Evolutionary conservation across 306 rosid genomes (phyloP).

Genomic region (Quercus dentata): DNA sequence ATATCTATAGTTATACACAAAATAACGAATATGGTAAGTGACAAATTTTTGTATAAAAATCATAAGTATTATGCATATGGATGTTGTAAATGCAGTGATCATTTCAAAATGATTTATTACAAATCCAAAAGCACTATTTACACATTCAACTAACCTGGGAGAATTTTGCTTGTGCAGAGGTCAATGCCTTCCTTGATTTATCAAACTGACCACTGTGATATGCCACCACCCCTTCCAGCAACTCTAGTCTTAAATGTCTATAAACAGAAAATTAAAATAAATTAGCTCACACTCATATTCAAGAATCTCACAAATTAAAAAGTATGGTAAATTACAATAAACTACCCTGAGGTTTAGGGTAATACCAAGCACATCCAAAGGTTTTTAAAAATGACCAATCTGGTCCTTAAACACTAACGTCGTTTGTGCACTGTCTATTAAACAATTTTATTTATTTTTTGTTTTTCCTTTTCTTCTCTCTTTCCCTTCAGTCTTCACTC

Average conservation of each 20-base stretch:
- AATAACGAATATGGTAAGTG: not conserved
- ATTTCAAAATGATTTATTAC: not conserved
- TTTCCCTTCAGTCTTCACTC: too few relatives aligned
- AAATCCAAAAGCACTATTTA: not conserved
- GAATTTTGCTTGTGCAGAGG: constrained; percentile 63
- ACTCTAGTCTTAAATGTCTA: constrained; percentile 84
- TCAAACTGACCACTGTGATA: constrained; percentile 74
- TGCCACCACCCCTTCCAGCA: constrained; percentile 93
- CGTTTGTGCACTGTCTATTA: too few relatives aligned
- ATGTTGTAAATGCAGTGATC: not conserved
- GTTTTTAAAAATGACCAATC: too few relatives aligned
- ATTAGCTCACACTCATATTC: constrained; percentile 7
- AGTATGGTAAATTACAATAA: too few relatives aligned
- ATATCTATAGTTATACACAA: not conserved
- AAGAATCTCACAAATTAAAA: not conserved
- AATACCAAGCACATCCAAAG: too few relatives aligned
- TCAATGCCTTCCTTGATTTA: constrained; percentile 54
- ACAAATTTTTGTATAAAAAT: not conserved
- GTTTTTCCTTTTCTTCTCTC: too few relatives aligned
- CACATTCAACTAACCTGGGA: constrained; percentile 40
- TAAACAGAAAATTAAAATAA: constrained; percentile 8
- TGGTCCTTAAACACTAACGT: too few relatives aligned
- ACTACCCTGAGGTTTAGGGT: too few relatives aligned
- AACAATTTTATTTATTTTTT: too few relatives aligned
- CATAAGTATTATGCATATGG: not conserved